Evolutionary conservation across 2,329 filamentous ascomycete genomes (phyloP).

Genomic region (Neoascochyta sp.): DNA sequence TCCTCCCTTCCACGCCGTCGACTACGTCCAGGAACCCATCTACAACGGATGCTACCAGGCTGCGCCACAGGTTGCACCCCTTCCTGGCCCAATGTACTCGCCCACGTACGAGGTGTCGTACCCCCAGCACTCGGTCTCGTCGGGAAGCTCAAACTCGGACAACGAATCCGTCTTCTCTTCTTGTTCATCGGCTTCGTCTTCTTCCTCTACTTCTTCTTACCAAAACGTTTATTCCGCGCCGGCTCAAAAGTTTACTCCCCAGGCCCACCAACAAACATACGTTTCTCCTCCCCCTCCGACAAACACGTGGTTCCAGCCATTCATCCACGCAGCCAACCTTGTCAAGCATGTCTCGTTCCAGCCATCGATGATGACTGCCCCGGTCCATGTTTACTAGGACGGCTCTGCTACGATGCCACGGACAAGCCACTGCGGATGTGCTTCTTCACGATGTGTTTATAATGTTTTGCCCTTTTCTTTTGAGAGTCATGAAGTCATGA

Average conservation of each 20-base stretch:
- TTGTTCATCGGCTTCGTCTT: slow-evolving; percentile 36
- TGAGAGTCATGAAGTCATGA: slow-evolving; percentile 41
- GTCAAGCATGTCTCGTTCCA: slow-evolving; percentile 43
- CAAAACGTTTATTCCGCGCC: slow-evolving; percentile 25
- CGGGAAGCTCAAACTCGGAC: slow-evolving; percentile 40
- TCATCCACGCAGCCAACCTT: slow-evolving; percentile 40
- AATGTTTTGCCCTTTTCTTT: slow-evolving; percentile 20
- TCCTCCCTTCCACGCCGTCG: slow-evolving; percentile 43
- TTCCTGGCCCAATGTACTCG: slow-evolving; percentile 30
- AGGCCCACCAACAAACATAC: slow-evolving; percentile 34
- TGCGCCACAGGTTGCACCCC: slow-evolving; percentile 23
- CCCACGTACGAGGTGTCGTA: slow-evolving; percentile 22
- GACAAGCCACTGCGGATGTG: slow-evolving; percentile 16
- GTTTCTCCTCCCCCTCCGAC: slow-evolving; percentile 32
- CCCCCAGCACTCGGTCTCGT: slow-evolving; percentile 32
- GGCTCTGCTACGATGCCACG: slow-evolving; percentile 3
- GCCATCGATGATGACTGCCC: slow-evolving; percentile 35
- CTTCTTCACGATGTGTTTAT: slow-evolving; percentile 35
- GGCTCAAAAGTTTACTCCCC: slow-evolving; percentile 26
- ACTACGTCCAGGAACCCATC: slow-evolving; percentile 30
- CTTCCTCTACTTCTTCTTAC: slow-evolving; percentile 37
- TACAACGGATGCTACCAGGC: slow-evolving; percentile 34
- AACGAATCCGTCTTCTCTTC: slow-evolving; percentile 41
- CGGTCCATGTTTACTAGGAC: slow-evolving; percentile 37
- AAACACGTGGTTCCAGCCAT: slow-evolving; percentile 41